These are phyloP conservation scores for Cyclotella kingstonii DNA, from an alignment of 108 stramenopile genomes.

Conservation along the genomic window DNA sequence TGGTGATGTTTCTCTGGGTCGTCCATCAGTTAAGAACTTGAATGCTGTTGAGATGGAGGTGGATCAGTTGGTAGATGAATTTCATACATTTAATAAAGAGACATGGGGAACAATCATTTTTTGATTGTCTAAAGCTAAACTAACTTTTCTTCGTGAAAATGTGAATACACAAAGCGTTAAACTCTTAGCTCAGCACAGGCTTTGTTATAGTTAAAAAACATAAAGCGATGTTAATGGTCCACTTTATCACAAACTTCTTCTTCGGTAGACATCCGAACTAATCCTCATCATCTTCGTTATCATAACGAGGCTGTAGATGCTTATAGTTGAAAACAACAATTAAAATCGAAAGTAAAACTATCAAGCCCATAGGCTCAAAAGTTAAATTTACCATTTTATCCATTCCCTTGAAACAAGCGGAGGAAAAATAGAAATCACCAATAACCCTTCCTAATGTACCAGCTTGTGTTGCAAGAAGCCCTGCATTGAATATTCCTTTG, in stretches of 20 bases:
- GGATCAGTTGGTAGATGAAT: constrained; percentile 48
- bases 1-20: constrained; percentile 45
- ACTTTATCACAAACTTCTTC: too few relatives aligned
- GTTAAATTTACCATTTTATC: constrained; percentile 42
- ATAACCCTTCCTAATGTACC: constrained; percentile 83
- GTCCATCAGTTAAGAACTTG: constrained; percentile 41
- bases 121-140: too few relatives aligned
- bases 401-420: constrained; percentile 39
- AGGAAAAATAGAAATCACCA: constrained; percentile 58
- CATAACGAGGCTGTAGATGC: constrained; percentile 28
- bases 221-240: too few relatives aligned
- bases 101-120: constrained; percentile 37
- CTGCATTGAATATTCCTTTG: constrained; percentile 84
- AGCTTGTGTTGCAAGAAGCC: constrained; percentile 88
- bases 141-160: too few relatives aligned
- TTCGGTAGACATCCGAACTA: too few relatives aligned
- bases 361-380: constrained; percentile 23
- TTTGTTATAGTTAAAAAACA: too few relatives aligned
- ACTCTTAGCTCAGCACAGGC: too few relatives aligned
- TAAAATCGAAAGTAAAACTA: constrained; percentile 19
- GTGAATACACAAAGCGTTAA: too few relatives aligned
- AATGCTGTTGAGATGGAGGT: constrained; percentile 38
- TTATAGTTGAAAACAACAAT: constrained; percentile 10
- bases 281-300: constrained; percentile 38
- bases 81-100: constrained; percentile 44